Evolutionary conservation across 2,329 filamentous ascomycete genomes (phyloP), one percentile per base, ranked within the genome.

Genomic region (Stagonosporopsis cucurbitacearum): DNA sequence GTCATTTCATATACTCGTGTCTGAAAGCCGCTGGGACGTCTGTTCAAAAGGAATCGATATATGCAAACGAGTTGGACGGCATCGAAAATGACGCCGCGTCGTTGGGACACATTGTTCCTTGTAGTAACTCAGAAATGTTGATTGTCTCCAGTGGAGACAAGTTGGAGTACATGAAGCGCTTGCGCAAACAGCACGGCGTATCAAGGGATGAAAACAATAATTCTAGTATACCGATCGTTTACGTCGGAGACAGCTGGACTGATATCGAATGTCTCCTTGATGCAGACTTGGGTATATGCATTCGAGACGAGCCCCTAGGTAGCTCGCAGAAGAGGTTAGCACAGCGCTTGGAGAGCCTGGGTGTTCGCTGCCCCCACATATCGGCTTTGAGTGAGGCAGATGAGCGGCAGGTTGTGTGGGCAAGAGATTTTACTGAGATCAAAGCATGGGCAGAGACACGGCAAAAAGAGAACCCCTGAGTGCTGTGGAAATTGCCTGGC

Each of bases 181-280:
- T 65, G 26, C 59, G 59, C 22, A 6, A 42, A 13, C 33, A 22
- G 25, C 13, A 47, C 3, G 2, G 23, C 36, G 43, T 36, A 11
- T 36, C 50, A 13, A 50, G 48, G 26, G 25, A 30, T 2, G 50
- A 32, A 4, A 37, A 44, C 2, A 26, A 20, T 12, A 52, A 35
- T 7, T 28, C 37, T 6, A 32, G 25, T 15, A 37, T 48, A 25
- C 42, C 68, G 3, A 66, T 74, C 1, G 64, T 82, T 6, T 82
- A 82, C 54, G 65, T 81, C 11, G 80, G 80, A 8, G 80, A 82
- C 56, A 80, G 78, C 12, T 69, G 74, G 42, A 81, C 79, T 1
- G 80, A 82, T 55, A 76, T 81, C 19, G 78, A 80, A 40, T 77
- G 75, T 41, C 65, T 82, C 1, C 60, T 79, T 3, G 71, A 67